Base-by-base conservation (phyloP, 768 basidiomycete genomes). In the Rhodotorula kratochvilovae region DNA sequence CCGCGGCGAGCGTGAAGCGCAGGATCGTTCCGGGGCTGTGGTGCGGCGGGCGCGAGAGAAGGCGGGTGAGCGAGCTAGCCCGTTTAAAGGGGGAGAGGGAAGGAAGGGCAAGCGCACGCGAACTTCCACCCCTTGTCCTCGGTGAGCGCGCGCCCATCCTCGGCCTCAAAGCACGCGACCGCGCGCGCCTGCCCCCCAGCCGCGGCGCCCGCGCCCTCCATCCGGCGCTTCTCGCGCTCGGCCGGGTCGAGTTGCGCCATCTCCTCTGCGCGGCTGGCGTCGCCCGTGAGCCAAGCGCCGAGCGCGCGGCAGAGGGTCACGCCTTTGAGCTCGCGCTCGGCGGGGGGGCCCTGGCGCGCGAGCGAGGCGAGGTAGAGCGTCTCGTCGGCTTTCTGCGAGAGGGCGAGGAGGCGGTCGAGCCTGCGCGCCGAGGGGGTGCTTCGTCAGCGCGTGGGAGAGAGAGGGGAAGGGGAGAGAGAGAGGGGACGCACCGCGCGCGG, bases 211-310 rank as follows among this genome's bases (percentile, higher is more conserved):
- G 15, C 11, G 27, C 35, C 23, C 12, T 7, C 48, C 48, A 45
- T 39, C 31, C 48, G 51, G 17, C 5, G n/a, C 39, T 5, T 25
- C 45, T 50, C 62, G 31, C 36, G 39, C 39, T 58, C 57, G 27
- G 42, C 63, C 15, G 36, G 13, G 25, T 11, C 21, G 43, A 35
- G 13, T 27, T 35, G 25, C 46, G 27, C 53, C 19, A 54, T 25
- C 61, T 67, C 51, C 15, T 55, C 64, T 10, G 46, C 39, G 68
- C 36, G 61, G 46, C 29, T n/a, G 21, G 60, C n/a, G n/a, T 74
- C 66, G 8, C n/a, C n/a, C n/a, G 59, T 59, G 48, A 68, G 33
- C 73, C 73, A 74, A 2, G 43, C 25, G 12, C 66, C 73, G 16
- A 27, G 12, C 10, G 73, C 73, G 23, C 66, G 60, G 31, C 27